Evolutionary conservation across 768 basidiomycete genomes (phyloP), one percentile per base, ranked within the genome.

Genomic region (Boletus pseudopeckii): DNA sequence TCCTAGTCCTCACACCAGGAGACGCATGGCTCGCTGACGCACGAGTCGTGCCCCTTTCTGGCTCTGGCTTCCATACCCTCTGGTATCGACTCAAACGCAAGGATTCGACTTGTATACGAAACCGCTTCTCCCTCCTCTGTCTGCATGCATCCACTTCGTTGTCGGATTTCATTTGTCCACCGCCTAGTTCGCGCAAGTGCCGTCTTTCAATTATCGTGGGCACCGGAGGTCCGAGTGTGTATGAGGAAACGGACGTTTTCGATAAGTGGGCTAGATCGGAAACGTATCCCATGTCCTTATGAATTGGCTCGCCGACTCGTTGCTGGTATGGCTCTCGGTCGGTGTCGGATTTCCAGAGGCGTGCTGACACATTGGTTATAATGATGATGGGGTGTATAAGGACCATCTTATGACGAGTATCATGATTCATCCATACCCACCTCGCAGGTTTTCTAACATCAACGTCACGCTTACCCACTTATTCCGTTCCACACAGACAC

Each of bases 21-120:
- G 43, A 65, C 26, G 56, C 67, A 20, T 71, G 65, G 69, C 55
- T 71, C 2, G 54, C 57, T 1, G 69, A 69, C 10, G 54, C 61
- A 17, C 53, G n/a, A n/a, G 30, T 71, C 7, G 63, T 71, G 59
- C 24, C 59, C n/a, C 67, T 13, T 63, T 44, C 42, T 64, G 56
- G 54, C 58, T 69, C 46, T 71, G 61, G n/a, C 40, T 41, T 58
- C 32, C 55, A 46, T 17, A 4, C 57, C 17, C 61, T 69, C 3
- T 54, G 58, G 58, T 10, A 32, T 36, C 63, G 28, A 28, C 28
- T 28, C 28, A 9, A 28, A 28, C 9, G 9, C 28, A 9, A 28
- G 7, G 28, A 7, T 28, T 28, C 28, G 59, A 22, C 44, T 26
- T 43, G 28, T 14, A 45, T 46, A 34, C 52, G 61, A 18, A 58